Base-by-base conservation (phyloP, 192 early-diverging fungal species). In the Gamsiella multidivaricata region DNA sequence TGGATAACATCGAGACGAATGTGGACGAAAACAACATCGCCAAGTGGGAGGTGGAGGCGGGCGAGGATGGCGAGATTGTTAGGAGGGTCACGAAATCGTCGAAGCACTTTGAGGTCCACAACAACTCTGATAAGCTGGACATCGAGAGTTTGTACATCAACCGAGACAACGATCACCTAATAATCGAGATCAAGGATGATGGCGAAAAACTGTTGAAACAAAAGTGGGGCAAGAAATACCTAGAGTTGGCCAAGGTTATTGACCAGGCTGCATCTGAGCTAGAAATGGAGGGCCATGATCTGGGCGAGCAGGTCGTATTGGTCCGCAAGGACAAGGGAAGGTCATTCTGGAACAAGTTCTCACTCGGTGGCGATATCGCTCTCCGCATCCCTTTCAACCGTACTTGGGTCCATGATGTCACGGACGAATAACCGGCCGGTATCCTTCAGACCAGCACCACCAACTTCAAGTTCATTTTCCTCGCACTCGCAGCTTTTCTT, bases 321-420 rank as follows among this genome's bases (percentile, higher is more conserved):
- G 74, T 69, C 11, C 65, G 42, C 20, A 66, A 57, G 28, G n/a
- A 56, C 14, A 45, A 47, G 3, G 15, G 34, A 1, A 29, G 55
- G 2, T 63, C 60, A 22, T 64, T 69, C 54, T 78, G 74, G 65
- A 63, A 43, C 52, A 61, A 56, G 46, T 59, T 68, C 5, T 78
- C 74, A 17, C 46, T 49, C 23, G 57, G 53, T 18, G 66, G 66
- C 11, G 54, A 78, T 49, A 23, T 78, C 26, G 28, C 53, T 7
- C 45, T 69, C 28, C 65, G 74, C 14, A 42, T 78, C 14, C 74
- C 74, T 3, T 46, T 78, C 2, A 43, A 58, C 28, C 74, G 74
- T 18, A 61, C 51, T n/a, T 78, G 74, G 74, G 26, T 78, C 31
- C 65, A 69, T 20, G 74, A 78, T 57, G 52, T 78, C 14, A 33